phyloP scores from a whole-genome alignment of 768 basidiomycete species.

The Pleurotus sapidus region DNA sequence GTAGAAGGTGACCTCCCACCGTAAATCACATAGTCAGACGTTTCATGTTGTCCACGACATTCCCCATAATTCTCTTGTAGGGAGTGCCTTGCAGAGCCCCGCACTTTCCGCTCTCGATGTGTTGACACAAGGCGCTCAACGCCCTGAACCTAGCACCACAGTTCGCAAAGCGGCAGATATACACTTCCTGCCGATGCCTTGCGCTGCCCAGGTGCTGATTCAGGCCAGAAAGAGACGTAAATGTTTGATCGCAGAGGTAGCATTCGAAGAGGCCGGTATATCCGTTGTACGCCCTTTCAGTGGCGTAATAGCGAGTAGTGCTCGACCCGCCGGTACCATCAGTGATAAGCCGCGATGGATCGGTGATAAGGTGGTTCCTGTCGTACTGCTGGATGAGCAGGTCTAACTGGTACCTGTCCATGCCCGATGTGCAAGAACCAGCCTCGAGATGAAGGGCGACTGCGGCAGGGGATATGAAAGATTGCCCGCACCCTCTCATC shows the following conservation, averaged over 20 bases:
- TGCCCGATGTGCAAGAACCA: constrained; percentile 52
- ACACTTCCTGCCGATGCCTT: constrained; percentile 48
- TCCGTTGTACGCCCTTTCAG: constrained; percentile 40
- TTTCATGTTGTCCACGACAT: neutral
- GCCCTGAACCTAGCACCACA: constrained; percentile 45
- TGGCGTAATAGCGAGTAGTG: constrained; percentile 26
- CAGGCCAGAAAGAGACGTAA: constrained; percentile 37
- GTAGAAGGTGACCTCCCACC: no score
- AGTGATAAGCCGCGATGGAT: constrained; percentile 49
- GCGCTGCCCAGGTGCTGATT: constrained; percentile 69
- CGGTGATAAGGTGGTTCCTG: constrained; percentile 46
- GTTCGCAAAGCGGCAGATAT: constrained; percentile 46
- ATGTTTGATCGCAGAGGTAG: constrained; percentile 52
- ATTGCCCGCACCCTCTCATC: constrained; percentile 38
- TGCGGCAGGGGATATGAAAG: constrained; percentile 52
- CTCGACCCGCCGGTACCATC: no score
- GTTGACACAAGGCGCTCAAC: constrained; percentile 59
- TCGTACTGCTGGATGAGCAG: constrained; percentile 40
- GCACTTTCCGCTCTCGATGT: constrained; percentile 64
- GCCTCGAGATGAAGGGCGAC: constrained; percentile 63
- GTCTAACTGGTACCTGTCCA: constrained; percentile 25
- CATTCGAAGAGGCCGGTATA: constrained; percentile 47
- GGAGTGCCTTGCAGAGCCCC: constrained; percentile 19
- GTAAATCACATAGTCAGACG: no score
- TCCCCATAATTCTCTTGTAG: neutral